These are phyloP conservation scores for Macrolepiota albuminosa DNA, from an alignment of 768 basidiomycete species.

Conservation along the genomic window DNA sequence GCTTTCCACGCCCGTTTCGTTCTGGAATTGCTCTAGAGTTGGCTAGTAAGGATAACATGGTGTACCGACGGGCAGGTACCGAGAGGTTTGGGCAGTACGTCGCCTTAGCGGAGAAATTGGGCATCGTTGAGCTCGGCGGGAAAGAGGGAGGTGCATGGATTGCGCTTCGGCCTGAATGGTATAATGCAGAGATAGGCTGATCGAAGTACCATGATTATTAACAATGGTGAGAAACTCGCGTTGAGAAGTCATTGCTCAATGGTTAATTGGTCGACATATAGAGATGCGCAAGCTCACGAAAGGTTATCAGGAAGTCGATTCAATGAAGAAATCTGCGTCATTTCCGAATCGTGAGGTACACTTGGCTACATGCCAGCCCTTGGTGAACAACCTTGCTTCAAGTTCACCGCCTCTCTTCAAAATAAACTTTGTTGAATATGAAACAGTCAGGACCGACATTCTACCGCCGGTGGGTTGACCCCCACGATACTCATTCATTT, in stretches of 20 bases:
- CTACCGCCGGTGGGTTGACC: constrained; percentile 2
- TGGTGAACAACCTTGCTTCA: neutral
- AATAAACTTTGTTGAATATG: neutral
- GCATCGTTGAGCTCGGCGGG: constrained; percentile 38
- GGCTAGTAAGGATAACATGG: constrained; percentile 16
- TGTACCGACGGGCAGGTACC: constrained; percentile 37
- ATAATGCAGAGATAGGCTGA: constrained; percentile 14
- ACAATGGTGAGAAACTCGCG: constrained; percentile 19
- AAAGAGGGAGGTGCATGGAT: constrained; percentile 34
- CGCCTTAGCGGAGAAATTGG: constrained; percentile 30
- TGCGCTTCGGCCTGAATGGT: constrained; percentile 25
- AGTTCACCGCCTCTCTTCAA: neutral
- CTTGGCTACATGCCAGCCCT: constrained; percentile 14
- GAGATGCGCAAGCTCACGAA: constrained; percentile 27
- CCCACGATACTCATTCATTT: neutral
- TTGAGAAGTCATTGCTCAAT: neutral
- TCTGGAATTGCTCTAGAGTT: constrained; percentile 32
- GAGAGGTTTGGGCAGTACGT: constrained; percentile 37
- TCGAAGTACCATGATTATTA: neutral
- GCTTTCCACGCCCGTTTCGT: constrained; percentile 28
- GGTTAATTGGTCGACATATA: constrained; percentile 3
- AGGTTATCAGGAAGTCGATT: constrained; percentile 21
- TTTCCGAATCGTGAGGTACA: constrained; percentile 23
- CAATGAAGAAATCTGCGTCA: constrained; percentile 23
- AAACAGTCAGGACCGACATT: neutral